Conservation (phyloP, 2,329 filamentous ascomycete species). For the Fusarium penzigii region DNA sequence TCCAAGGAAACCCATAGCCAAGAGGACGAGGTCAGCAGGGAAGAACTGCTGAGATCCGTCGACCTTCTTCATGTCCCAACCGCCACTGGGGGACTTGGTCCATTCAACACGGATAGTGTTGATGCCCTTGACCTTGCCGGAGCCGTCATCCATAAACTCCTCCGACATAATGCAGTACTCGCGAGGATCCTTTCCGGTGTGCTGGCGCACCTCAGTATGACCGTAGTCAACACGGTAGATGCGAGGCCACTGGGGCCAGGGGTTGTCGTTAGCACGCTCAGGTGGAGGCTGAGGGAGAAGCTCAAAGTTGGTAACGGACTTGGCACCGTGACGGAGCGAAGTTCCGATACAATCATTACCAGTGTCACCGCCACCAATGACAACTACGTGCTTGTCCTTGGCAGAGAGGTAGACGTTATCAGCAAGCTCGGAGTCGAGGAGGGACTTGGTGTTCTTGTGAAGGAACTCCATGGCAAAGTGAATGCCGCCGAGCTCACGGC, state of each 20-base stretch:
- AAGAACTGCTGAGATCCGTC: constrained; percentile 95
- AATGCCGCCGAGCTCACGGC: constrained; percentile 83
- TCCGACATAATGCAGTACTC: constrained; percentile 99
- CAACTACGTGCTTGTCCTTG: constrained; percentile 93
- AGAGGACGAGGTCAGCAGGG: constrained; percentile 88
- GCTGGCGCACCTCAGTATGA: constrained; percentile 91
- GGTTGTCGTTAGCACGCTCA: constrained; percentile 90
- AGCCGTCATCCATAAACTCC: constrained; percentile 89
- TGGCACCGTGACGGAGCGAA: constrained; percentile 91
- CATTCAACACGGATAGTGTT: constrained; percentile 95
- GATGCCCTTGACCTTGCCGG: constrained; percentile 89
- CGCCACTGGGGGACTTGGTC: constrained; percentile 85
- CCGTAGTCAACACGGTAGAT: constrained; percentile 99
- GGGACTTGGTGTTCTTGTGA: constrained; percentile 96
- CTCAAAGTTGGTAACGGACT: constrained; percentile 96
- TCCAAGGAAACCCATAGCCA: constrained; percentile 97
- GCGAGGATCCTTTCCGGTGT: constrained; percentile 93
- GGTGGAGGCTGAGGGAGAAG: constrained; percentile 88
- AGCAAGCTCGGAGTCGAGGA: constrained; percentile 84
- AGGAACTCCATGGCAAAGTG: constrained; percentile 98
- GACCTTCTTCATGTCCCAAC: constrained; percentile 98
- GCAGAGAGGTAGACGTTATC: constrained; percentile 90
- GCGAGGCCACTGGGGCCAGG: constrained; percentile 97
- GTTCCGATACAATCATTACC: constrained; percentile 98
- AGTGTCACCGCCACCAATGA: constrained; percentile 96